These are phyloP conservation scores for Kluyveromyces aestuarii DNA, from an alignment of 805 yeast genomes.

Conservation along the genomic window DNA sequence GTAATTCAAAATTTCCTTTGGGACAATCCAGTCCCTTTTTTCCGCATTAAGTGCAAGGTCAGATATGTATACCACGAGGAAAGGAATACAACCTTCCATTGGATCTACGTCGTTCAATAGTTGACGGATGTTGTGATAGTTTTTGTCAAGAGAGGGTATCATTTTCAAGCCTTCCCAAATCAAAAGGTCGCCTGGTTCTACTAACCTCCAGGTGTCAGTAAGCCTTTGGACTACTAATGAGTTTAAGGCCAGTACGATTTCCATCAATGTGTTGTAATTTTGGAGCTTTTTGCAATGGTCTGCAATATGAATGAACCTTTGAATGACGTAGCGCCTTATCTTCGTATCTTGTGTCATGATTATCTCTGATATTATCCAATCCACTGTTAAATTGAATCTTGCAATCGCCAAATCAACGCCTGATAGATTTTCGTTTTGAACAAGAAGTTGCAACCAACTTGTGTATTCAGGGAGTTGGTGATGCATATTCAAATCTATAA, in stretches of 20 bases:
- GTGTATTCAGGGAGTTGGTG: constrained; percentile 55
- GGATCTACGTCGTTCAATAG: constrained; percentile 42
- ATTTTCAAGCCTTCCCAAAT: constrained; percentile 60
- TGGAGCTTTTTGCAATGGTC: constrained; percentile 62
- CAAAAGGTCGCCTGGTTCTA: constrained; percentile 64
- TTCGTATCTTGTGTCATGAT: constrained; percentile 52
- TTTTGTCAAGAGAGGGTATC: constrained; percentile 63
- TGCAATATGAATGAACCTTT: constrained; percentile 83
- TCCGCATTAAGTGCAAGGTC: constrained; percentile 65
- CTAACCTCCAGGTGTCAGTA: constrained; percentile 61
- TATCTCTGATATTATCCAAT: constrained; percentile 88
- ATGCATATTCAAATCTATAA: constrained; percentile 69
- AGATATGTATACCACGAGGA: constrained; percentile 74
- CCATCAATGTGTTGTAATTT: constrained; percentile 82
- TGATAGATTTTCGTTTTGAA: constrained; percentile 44
- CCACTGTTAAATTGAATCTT: constrained; percentile 79
- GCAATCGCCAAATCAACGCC: constrained; percentile 79
- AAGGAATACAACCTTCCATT: constrained; percentile 79
- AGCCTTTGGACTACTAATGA: constrained; percentile 52
- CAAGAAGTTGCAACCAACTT: constrained; percentile 76
- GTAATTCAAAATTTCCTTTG: constrained; percentile 52
- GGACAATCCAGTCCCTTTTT: constrained; percentile 27
- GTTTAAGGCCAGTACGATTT: constrained; percentile 71
- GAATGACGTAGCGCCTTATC: constrained; percentile 60
- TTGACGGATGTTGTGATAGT: constrained; percentile 57